Evolutionary conservation across 2,329 filamentous ascomycete species (phyloP), one percentile per base, ranked within the genome.

Genomic region (Pseudopyrenochaeta lycopersici): DNA sequence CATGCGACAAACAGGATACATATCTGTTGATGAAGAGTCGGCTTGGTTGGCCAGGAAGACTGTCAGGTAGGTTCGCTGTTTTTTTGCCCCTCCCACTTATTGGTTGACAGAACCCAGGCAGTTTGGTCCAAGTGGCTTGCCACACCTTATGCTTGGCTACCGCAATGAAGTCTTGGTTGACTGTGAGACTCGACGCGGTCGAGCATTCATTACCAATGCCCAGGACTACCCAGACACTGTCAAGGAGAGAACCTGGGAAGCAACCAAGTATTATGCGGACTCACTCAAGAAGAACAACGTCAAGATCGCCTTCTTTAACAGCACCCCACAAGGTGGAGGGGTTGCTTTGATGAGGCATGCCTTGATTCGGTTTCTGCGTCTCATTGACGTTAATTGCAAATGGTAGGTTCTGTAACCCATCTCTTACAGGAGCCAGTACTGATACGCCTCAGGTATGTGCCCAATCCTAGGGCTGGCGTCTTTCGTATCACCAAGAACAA

Each of bases 401-500:
- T 95, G 91, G 91, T 93, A 83, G 77, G 84, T 70, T 18, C 18
- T 6, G 17, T 23, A 7, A 35, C 17, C n/a, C 7, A 5, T 12
- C 3, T 10, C 10, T 6, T 9, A 15, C 7, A 43, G 4, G n/a
- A n/a, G 17, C 6, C 1, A 2, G n/a, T 14, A n/a, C 58, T 65
- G 14, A 66, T 32, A 18, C 2, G 15, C 17, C 40, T 18, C 36
- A 39, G 36, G 36, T 39, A 23, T 39, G 36, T 39, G 12, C 36
- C 36, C 11, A 23, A 39, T n/a, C 18, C 18, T 20, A 21, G 21
- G 36, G 18, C 36, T 39, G 10, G n/a, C 31, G n/a, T 29, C 39
- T n/a, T 95, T 76, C 84, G 90, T 45, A 89, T 91, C 74, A 95
- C 91, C 62, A 95, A 95, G 78, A 92, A 89, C 62, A 90, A 92